phyloP scores from a whole-genome alignment of 1,284 basidiomycete species.

The Ceratobasidium sp. region DNA sequence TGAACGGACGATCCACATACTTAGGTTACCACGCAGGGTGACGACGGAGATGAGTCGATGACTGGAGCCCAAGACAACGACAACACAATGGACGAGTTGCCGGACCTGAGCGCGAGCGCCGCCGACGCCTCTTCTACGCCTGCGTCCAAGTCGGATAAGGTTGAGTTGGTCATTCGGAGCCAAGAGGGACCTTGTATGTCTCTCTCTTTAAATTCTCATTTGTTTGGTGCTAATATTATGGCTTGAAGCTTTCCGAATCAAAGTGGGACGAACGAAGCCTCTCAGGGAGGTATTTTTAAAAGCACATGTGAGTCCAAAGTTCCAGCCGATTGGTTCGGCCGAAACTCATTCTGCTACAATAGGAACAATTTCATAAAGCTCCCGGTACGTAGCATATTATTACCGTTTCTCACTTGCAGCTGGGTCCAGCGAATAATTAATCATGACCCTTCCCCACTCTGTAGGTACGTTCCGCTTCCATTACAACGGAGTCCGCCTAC shows the following conservation, averaged over 20 bases:
- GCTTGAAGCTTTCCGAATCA: conserved; percentile 28
- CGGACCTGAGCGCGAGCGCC: not conserved
- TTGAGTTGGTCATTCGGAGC: conserved; percentile 26
- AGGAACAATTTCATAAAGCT: conserved; percentile 43
- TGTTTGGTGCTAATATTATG: not conserved
- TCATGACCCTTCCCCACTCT: not conserved
- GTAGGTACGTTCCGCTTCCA: conserved; percentile 36
- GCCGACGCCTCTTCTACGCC: conserved; percentile 7
- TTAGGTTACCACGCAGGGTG: not conserved
- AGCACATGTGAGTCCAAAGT: conserved; percentile 19
- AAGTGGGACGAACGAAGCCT: conserved; percentile 27
- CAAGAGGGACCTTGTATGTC: conserved; percentile 43
- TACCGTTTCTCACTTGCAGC: not conserved
- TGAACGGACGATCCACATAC: not conserved
- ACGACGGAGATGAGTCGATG: conserved; percentile 17
- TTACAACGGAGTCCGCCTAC: conserved; percentile 25
- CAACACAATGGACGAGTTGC: conserved; percentile 12
- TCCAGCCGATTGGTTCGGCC: not conserved
- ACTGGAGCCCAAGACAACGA: conserved; percentile 12
- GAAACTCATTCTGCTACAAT: not conserved
- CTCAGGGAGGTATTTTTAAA: conserved; percentile 25
- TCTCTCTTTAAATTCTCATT: not conserved
- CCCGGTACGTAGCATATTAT: conserved; percentile 9
- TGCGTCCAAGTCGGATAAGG: conserved; percentile 31
- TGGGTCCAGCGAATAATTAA: not conserved